phyloP scores from a whole-genome alignment of 331 rosid genomes.

The Phaseolus coccineus region DNA sequence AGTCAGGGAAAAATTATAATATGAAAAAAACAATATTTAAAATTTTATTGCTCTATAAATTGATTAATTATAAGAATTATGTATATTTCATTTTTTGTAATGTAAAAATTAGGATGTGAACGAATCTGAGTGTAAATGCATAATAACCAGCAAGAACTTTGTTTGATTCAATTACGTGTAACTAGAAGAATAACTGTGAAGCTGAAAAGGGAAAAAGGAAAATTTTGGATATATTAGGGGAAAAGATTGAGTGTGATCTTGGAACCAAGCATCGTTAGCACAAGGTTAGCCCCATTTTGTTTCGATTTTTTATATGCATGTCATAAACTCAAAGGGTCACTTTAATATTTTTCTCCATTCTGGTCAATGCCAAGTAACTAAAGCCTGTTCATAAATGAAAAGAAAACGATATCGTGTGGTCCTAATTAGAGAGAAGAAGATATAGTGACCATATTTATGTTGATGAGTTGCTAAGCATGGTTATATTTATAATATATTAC shows the following conservation, averaged over 20 bases:
- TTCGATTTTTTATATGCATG: conserved; percentile 2
- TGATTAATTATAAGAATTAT: not conserved
- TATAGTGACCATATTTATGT: too few relatives aligned
- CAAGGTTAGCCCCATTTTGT: conserved; percentile 14
- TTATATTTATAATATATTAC: not conserved
- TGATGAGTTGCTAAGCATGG: not conserved
- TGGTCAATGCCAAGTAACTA: conserved; percentile 28
- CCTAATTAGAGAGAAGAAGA: not conserved
- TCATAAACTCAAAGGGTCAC: conserved; percentile 20
- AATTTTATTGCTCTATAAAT: not conserved
- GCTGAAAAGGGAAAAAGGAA: not conserved
- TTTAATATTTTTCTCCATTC: conserved; percentile 1
- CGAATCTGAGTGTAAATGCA: too few relatives aligned
- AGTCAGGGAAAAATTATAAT: too few relatives aligned
- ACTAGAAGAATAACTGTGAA: not conserved
- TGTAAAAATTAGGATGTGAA: not conserved
- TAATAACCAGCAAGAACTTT: too few relatives aligned
- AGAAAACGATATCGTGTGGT: conserved; percentile 41
- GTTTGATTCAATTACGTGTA: not conserved
- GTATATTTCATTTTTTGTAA: not conserved
- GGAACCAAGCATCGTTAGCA: not conserved
- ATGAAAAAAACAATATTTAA: not conserved
- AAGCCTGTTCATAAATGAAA: conserved; percentile 26
- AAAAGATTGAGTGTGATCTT: conserved; percentile 19
- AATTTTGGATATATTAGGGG: conserved; percentile 5